phyloP scores from a whole-genome alignment of 306 rosid species.

The Glycyrrhiza uralensis region DNA sequence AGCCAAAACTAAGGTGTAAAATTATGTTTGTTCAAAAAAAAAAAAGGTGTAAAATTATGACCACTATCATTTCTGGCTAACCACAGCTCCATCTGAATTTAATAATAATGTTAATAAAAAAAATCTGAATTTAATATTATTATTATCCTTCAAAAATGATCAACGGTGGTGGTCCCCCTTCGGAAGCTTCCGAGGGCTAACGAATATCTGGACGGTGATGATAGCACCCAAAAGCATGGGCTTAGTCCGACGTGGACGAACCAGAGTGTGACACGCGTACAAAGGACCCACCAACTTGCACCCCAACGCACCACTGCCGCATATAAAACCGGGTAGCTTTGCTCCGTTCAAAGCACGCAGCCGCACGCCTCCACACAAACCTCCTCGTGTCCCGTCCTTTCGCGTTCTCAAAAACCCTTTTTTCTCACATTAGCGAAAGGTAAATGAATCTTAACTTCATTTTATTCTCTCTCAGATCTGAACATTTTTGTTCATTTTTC shows the following conservation, averaged over 20 bases:
- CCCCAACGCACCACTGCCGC: neutral
- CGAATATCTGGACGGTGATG: constrained; percentile 18
- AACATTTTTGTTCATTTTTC: neutral
- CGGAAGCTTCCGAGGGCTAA: neutral
- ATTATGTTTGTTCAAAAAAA: too few relatives aligned
- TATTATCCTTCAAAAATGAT: neutral
- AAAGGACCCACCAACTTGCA: neutral
- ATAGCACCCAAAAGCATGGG: neutral
- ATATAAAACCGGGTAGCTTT: constrained; percentile 3
- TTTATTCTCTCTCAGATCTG: constrained; percentile 6
- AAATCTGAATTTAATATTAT: too few relatives aligned
- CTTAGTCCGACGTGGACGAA: neutral
- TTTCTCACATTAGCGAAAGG: constrained; percentile 32
- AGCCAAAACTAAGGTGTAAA: too few relatives aligned
- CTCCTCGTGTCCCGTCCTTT: constrained; percentile 5
- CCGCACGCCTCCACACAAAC: constrained; percentile 11
- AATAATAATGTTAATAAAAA: too few relatives aligned
- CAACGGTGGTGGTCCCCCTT: neutral
- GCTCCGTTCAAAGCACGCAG: constrained; percentile 33
- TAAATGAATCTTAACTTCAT: neutral
- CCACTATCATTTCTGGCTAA: too few relatives aligned
- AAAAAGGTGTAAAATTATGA: neutral
- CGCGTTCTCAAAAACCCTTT: constrained; percentile 16
- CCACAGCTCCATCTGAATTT: too few relatives aligned
- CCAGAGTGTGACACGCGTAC: neutral